Evolutionary conservation across 306 rosid species (phyloP), one percentile per base, ranked within the genome.

Genomic region (Corylus heterophylla): DNA sequence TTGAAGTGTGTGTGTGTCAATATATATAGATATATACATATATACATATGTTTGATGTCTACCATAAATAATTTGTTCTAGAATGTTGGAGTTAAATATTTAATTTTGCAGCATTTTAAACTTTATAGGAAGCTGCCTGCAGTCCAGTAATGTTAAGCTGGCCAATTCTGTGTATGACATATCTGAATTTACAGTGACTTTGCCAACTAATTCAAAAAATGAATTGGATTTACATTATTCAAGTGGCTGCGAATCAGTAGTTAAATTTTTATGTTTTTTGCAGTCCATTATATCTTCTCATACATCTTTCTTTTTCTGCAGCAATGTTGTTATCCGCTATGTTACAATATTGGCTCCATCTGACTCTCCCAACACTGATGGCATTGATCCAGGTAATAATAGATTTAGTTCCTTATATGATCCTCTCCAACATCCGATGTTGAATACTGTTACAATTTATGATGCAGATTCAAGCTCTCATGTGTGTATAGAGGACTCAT

Each of bases 291-390:
- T 45, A 69, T 79, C 22, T 79, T 72, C 72, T 51, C 56, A 75
- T 55, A 69, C 51, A 5, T 74, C 25, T 72, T 81, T 49, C n/a
- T 82, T 61, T 77, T 74, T 59, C 72, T 86, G 89, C 96, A 95
- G 99, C 79, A 93, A 95, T 22, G 78, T 95, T 76, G 99, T 93
- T 61, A 84, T 93, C 63, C 92, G 91, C 78, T 91, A 82, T 79
- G 90, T 90, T 78, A 89, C 99, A 9, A 90, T 95, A 79, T 85
- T 91, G 90, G 97, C 99, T 75, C 99, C 97, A 39, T 85, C 22
- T 55, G 98, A 95, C 88, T 95, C 98, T 80, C 99, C 99, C 70
- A 93, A 95, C 83, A 95, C 99, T 10, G 99, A 95, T 79, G 99
- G 99, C 86, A 51, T 95, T 59, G 99, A 95, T 86, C 99, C 99